These are phyloP conservation scores for Dichomitus squalens DNA, from an alignment of 1,284 basidiomycete genomes.

Conservation along the genomic window DNA sequence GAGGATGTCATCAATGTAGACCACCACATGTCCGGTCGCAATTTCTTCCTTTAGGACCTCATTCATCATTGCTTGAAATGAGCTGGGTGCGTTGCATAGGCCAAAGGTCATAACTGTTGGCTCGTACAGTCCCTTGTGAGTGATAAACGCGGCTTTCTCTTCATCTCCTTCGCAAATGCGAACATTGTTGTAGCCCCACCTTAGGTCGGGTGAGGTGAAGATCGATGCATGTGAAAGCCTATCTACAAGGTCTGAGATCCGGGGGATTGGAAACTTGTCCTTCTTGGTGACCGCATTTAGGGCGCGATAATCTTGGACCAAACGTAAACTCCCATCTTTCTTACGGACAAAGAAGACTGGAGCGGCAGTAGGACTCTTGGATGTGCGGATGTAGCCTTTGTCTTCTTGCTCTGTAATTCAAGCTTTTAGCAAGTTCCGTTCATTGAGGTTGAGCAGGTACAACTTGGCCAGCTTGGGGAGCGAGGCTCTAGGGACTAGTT, in stretches of 20 bases:
- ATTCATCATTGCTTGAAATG: conserved; percentile 25
- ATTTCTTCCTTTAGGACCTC: conserved; percentile 5
- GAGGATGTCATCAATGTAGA: conserved; percentile 12
- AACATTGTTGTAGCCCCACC: conserved; percentile 13
- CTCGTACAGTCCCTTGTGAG: conserved; percentile 27
- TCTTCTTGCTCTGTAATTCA: conserved; percentile 1
- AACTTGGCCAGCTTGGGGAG: conserved; percentile 14
- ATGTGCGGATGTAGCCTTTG: not conserved
- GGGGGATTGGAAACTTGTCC: conserved; percentile 10
- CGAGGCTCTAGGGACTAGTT: conserved; percentile 9
- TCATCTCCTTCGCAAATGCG: conserved; percentile 15
- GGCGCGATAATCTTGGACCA: conserved; percentile 33
- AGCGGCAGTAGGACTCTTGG: conserved; percentile 24
- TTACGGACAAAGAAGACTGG: conserved; percentile 43
- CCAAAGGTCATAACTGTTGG: conserved; percentile 36
- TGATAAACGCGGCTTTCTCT: conserved; percentile 21
- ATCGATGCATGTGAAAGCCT: not conserved
- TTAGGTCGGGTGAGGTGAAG: conserved; percentile 7
- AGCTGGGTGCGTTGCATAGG: conserved; percentile 33
- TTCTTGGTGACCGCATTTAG: conserved; percentile 31
- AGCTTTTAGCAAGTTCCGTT: conserved; percentile 19
- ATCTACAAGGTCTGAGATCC: conserved; percentile 1
- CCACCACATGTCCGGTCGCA: not conserved
- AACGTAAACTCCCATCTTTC: conserved; percentile 37
- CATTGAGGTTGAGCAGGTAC: conserved; percentile 28